These are phyloP conservation scores for Acacia crassicarpa DNA, from an alignment of 306 rosid species.

Conservation along the genomic window DNA sequence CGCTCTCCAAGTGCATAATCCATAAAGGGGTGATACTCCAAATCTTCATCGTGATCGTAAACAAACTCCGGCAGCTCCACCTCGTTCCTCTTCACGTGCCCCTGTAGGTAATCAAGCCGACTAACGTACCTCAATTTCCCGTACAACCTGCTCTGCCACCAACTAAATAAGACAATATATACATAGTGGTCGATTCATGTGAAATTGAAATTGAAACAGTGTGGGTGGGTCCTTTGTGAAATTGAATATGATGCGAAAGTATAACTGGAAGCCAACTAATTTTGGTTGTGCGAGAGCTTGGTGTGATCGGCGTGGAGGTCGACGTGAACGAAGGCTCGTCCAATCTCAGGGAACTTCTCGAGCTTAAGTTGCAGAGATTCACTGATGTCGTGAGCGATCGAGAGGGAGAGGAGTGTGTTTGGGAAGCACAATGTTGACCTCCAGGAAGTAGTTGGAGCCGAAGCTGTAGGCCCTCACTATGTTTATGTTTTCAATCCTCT, in stretches of 20 bases:
- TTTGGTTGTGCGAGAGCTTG: no score
- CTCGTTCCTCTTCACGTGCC: conserved; percentile 68
- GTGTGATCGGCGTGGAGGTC: conserved; percentile 29
- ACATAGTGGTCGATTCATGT: no score
- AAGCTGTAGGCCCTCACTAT: conserved; percentile 81
- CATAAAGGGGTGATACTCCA: conserved; percentile 91
- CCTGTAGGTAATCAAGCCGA: conserved; percentile 80
- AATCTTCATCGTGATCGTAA: conserved; percentile 83
- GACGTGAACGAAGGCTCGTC: conserved; percentile 89
- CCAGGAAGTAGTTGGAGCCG: conserved; percentile 82
- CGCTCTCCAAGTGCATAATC: conserved; percentile 92
- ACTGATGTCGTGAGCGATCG: conserved; percentile 90
- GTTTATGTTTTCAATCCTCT: conserved; percentile 69
- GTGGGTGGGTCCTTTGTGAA: no score
- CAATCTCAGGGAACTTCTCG: conserved; percentile 73
- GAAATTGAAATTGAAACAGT: no score
- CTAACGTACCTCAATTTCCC: conserved; percentile 77
- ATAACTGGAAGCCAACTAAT: no score
- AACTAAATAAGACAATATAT: no score
- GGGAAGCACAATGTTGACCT: conserved; percentile 69
- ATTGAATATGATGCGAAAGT: no score
- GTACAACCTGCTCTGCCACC: conserved; percentile 52
- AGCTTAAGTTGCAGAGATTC: conserved; percentile 90
- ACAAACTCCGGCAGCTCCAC: conserved; percentile 81
- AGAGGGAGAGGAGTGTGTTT: conserved; percentile 55